Base-by-base conservation (phyloP, 345 rosid species). In the Syzygium aromaticum region DNA sequence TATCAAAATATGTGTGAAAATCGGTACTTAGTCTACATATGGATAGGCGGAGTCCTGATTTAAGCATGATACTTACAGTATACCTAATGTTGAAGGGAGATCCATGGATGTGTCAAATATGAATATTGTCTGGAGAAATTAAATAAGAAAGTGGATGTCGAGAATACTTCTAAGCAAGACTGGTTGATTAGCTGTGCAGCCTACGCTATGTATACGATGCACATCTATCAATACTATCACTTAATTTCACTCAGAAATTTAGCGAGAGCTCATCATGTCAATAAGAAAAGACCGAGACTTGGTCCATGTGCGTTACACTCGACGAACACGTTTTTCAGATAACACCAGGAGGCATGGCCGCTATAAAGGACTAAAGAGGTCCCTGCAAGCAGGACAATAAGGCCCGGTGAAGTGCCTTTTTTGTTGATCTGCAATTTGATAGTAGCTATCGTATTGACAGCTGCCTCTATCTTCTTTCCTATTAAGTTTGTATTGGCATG, bases 341-440 rank as follows among this genome's bases (percentile, higher is more conserved):
- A 89, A 93, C 96, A 27, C 89, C 94, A 88, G 98, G 98, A 8
- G 98, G 98, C 87, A 94, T 96, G 88, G 96, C 96, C 22, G 98
- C 95, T 84, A 97, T 95, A 1, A 96, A 54, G 57, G 57, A 7
- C 57, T 54, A 54, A 54, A 21, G 57, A 54, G 57, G 57, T 54
- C 57, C 21, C 57, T 7, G 25, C 0, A 19, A 21, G 25, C 57
- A 54, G 25, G 7, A 53, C 17, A 40, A 40, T 40, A 40, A 40
- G 22, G 54, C 54, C 54, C 0, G 22, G 54, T 3, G 8, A 53
- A 53, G 3, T 53, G 7, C 16, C 16, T 16, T 52, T 52, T 15
- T 19, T 54, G 15, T 52, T 52, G 0, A 52, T 15, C 54, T 16
- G 54, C 54, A 52, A 40, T 40, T 40, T 40, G 43, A 40, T 40